Conservation (phyloP, 208 protist genomes). For the Leishmania arabica region DNA sequence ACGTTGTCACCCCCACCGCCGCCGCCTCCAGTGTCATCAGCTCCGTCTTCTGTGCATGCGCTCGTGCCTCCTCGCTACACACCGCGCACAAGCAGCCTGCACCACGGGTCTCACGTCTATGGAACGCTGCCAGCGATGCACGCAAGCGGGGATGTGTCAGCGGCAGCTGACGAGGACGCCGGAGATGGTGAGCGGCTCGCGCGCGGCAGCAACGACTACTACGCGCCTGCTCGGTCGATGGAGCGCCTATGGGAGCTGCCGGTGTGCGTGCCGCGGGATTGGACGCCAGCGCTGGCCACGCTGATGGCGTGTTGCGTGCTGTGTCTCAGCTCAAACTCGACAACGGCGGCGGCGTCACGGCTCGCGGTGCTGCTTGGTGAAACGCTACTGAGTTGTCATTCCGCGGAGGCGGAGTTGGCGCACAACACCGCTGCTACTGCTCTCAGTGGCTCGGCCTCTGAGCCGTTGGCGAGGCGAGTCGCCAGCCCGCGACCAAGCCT, state of each 20-base stretch:
- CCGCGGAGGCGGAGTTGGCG: not conserved
- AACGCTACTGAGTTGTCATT: not conserved
- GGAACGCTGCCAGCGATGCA: not conserved
- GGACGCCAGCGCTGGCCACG: slow-evolving; percentile 26
- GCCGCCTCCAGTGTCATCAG: not conserved
- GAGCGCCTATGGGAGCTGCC: slow-evolving; percentile 32
- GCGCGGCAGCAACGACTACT: slow-evolving; percentile 1
- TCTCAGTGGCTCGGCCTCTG: not conserved
- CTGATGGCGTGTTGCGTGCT: slow-evolving; percentile 30
- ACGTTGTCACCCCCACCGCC: not conserved
- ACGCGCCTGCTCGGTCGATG: slow-evolving; percentile 23
- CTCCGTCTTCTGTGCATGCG: not conserved
- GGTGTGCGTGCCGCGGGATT: slow-evolving; percentile 13
- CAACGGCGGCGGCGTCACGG: slow-evolving; percentile 1
- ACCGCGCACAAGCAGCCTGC: not conserved
- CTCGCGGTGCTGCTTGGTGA: slow-evolving; percentile 13
- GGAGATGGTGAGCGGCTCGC: not conserved
- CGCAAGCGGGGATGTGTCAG: not conserved
- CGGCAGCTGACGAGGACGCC: not conserved
- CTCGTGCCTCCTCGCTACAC: not conserved
- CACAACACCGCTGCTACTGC: not conserved
- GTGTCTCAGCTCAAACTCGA: slow-evolving; percentile 11
- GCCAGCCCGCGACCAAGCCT: slow-evolving; percentile 6
- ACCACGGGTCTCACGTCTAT: not conserved
- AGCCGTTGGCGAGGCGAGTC: not conserved